phyloP scores from a whole-genome alignment of 495 filamentous ascomycete genomes.

The Penicillium macrosclerotiorum region DNA sequence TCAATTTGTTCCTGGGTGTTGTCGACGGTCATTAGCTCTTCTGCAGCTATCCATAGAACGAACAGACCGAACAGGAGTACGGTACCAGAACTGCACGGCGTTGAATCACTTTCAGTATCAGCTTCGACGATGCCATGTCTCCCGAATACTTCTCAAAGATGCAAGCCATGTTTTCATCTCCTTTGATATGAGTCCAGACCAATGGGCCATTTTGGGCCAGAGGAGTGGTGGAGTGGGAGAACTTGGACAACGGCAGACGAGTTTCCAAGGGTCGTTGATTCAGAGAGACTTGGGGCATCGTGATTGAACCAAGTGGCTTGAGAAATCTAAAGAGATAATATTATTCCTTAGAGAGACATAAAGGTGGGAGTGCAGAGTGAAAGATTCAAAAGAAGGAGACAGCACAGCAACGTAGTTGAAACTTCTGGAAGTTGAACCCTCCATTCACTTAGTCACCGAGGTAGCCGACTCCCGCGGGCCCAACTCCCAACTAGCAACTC shows the following conservation, averaged over 20 bases:
- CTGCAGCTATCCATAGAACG: background rate
- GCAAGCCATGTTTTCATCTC: constrained; percentile 30
- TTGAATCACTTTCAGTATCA: constrained; percentile 28
- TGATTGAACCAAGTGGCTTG: background rate
- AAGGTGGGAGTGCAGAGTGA: no score
- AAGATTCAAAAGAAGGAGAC: no score
- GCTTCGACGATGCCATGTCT: background rate
- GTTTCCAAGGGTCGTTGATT: constrained; percentile 13
- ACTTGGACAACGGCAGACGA: constrained; percentile 37
- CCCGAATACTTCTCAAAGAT: constrained; percentile 24
- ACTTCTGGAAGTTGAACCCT: no score
- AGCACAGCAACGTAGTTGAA: no score
- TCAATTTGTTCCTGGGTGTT: constrained; percentile 44
- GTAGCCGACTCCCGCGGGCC: no score
- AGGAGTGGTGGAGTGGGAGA: constrained; percentile 40
- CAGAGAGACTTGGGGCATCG: background rate
- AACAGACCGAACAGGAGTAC: background rate
- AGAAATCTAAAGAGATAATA: background rate
- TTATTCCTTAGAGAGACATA: no score
- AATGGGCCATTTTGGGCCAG: constrained; percentile 32
- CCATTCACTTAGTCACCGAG: no score
- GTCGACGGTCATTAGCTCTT: constrained; percentile 1
- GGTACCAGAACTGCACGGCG: constrained; percentile 33
- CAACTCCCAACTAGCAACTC: no score
- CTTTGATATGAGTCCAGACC: constrained; percentile 39